phyloP scores from a whole-genome alignment of 2,329 filamentous ascomycete genomes.

The Stenocarpella maydis region DNA sequence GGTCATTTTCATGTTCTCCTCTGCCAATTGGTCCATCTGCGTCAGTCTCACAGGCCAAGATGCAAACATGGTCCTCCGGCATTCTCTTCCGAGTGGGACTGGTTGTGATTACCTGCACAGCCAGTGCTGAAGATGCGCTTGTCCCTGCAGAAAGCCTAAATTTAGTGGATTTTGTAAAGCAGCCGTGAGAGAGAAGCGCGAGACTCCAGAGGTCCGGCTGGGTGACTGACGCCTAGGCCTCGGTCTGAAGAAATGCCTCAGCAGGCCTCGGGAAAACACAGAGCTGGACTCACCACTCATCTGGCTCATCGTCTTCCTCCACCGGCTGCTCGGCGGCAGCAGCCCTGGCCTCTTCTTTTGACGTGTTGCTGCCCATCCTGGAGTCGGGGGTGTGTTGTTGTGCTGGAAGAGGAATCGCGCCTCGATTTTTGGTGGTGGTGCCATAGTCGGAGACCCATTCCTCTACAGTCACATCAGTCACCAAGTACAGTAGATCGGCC shows the following conservation, averaged over 20 bases:
- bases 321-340: conserved; percentile 48
- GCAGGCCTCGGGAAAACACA: too few species aligned
- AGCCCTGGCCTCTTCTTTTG: conserved; percentile 59
- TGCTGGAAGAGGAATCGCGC: conserved; percentile 29
- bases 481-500: neutral
- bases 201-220: neutral
- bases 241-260: conserved; percentile 25
- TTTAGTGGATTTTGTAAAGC: neutral
- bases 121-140: conserved; percentile 97
- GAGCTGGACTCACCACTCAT: conserved; percentile 79
- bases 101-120: conserved; percentile 72
- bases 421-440: conserved; percentile 25
- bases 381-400: conserved; percentile 38
- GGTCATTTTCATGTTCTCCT: conserved; percentile 88
- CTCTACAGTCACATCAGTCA: neutral
- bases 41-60: conserved; percentile 2
- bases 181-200: neutral
- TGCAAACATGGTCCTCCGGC: too few species aligned
- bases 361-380: conserved; percentile 49
- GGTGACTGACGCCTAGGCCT: neutral
- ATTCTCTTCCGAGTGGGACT: neutral
- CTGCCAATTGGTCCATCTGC: conserved; percentile 53
- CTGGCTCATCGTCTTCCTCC: conserved; percentile 83
- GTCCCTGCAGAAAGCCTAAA: conserved; percentile 69
- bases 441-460: neutral